Conservation (phyloP, 2,329 filamentous ascomycete species). For the Lachnellula hyalina region DNA sequence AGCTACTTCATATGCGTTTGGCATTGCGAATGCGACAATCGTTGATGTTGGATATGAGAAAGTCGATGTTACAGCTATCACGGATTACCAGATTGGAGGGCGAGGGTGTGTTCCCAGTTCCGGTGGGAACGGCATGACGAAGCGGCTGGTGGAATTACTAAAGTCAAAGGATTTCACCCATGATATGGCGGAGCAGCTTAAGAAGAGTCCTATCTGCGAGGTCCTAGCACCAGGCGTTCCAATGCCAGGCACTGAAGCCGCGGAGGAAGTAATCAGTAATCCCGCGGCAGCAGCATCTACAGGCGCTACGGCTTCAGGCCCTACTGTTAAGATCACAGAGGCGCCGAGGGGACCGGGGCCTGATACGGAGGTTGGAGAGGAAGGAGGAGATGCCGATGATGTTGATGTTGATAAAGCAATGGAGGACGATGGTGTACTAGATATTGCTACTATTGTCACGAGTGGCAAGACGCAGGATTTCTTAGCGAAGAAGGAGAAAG, state of each 20-base stretch:
- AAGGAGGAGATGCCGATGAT: conserved; percentile 21
- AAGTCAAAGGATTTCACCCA: conserved; percentile 51
- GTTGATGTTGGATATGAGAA: conserved; percentile 91
- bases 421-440: conserved; percentile 68
- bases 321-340: conserved; percentile 30
- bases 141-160: conserved; percentile 63
- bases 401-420: conserved; percentile 39
- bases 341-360: conserved; percentile 18
- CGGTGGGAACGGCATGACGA: conserved; percentile 84
- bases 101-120: conserved; percentile 58
- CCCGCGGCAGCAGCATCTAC: conserved; percentile 30
- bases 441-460: conserved; percentile 80
- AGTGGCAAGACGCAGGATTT: conserved; percentile 79
- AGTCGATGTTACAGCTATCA: conserved; percentile 85
- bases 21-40: conserved; percentile 71
- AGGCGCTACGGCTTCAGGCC: conserved; percentile 30
- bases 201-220: conserved; percentile 62
- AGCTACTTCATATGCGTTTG: conserved; percentile 79
- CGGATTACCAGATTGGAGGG: conserved; percentile 70
- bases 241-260: conserved; percentile 42
- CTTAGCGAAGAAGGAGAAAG: conserved; percentile 74
- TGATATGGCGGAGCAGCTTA: conserved; percentile 67
- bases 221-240: conserved; percentile 53
- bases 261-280: conserved; percentile 36
- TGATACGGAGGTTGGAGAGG: conserved; percentile 27